Base-by-base conservation (phyloP, 192 early-diverging fungal species). In the Coemansia asiatica region DNA sequence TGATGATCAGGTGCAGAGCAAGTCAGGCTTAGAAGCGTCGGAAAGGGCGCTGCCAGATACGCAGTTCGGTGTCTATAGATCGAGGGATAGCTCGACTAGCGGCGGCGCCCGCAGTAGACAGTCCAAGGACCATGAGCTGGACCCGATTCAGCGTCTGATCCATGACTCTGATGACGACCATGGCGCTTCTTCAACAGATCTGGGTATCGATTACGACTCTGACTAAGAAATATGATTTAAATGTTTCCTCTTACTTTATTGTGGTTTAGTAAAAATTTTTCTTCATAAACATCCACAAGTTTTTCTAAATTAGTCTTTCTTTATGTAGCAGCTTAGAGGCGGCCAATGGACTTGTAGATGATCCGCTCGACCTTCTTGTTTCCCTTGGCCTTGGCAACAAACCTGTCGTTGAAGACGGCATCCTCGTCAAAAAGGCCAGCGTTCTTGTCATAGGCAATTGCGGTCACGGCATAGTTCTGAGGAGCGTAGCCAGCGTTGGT, bases 301-400 rank as follows among this genome's bases (percentile, higher is more conserved):
- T n/a, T n/a, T n/a, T n/a, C n/a, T n/a, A n/a, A n/a, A 44, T 44
- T 16, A 44, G 40, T 15, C 9, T 13, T 36, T 10, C 6, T 36
- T 36, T 36, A 36, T 6, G 16, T 16, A 15, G 40, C 9, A 44
- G 56, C 16, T 31, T 58, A 58, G 28, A 58, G 58, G 21, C 58
- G 58, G 25, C 58, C 58, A 12, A 60, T 60, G 18, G 58, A 60
- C 58, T 60, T 60, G 58, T 60, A 60, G 38, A 60, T 46, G 38
- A 60, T 18, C 21, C 36, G 58, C 36, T 60, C 38, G 8, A 60
- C 58, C 58, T 46, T 60, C 38, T 46, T 46, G 40, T 21, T 22
- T n/a, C 22, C 36, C 35, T 60, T n/a, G 58, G 29, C 36, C 38
- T 60, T 46, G 35, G 29, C 21, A 46, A 15, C 58, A 35, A 36